phyloP scores from a whole-genome alignment of 768 basidiomycete species.

The Trametes cinnabarina region DNA sequence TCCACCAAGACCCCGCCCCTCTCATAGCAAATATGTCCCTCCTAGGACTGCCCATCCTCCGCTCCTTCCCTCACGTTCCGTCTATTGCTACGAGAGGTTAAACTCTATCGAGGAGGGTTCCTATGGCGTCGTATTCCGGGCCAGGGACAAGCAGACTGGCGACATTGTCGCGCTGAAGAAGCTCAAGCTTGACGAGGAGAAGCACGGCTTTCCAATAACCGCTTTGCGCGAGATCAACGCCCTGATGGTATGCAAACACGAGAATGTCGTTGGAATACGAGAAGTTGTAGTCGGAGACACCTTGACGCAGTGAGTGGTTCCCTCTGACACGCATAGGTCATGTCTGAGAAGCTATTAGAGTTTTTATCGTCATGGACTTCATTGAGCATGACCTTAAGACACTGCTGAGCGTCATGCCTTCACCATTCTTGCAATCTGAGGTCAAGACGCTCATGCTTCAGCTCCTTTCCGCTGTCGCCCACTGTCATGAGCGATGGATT shows the following conservation, averaged over 20 bases:
- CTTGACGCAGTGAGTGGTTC: slow-evolving; percentile 88
- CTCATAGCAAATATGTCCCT: slow-evolving; percentile 72
- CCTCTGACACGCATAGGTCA: background rate
- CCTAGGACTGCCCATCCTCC: slow-evolving; percentile 74
- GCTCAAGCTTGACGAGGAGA: slow-evolving; percentile 97
- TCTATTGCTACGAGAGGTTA: slow-evolving; percentile 89
- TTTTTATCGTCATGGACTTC: slow-evolving; percentile 99
- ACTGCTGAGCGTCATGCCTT: slow-evolving; percentile 90
- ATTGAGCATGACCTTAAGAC: slow-evolving; percentile 99
- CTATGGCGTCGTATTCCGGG: slow-evolving; percentile 97
- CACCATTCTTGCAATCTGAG: slow-evolving; percentile 95
- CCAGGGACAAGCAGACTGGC: slow-evolving; percentile 89
- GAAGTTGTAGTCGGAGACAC: slow-evolving; percentile 99
- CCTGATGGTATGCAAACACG: slow-evolving; percentile 92
- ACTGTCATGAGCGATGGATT: slow-evolving; percentile 97
- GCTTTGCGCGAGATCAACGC: slow-evolving; percentile 93
- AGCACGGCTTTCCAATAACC: slow-evolving; percentile 97
- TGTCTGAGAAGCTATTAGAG: slow-evolving; percentile 51
- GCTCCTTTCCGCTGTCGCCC: slow-evolving; percentile 86
- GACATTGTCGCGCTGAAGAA: slow-evolving; percentile 98
- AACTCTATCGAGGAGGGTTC: slow-evolving; percentile 99
- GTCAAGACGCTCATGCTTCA: slow-evolving; percentile 97
- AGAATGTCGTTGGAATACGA: slow-evolving; percentile 94
- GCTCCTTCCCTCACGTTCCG: slow-evolving; percentile 84
- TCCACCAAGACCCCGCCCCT: slow-evolving; percentile 20